phyloP scores from a whole-genome alignment of 2,329 filamentous ascomycete species.

The Botrytis cinerea region DNA sequence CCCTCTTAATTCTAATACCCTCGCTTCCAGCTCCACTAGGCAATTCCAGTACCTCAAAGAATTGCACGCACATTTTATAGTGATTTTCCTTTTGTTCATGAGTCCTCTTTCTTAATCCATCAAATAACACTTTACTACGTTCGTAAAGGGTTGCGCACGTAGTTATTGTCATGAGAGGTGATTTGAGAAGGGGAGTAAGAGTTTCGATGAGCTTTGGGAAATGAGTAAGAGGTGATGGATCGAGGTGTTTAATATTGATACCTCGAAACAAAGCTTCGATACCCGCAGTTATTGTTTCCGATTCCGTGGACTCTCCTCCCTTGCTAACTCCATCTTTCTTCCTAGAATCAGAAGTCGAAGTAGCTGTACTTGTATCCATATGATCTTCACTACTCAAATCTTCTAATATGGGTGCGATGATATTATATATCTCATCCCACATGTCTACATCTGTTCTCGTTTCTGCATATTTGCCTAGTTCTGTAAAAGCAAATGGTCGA shows the following conservation, averaged over 20 bases:
- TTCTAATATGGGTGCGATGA: slow-evolving; percentile 65
- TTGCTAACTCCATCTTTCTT: slow-evolving; percentile 35
- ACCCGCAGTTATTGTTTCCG: slow-evolving; percentile 39
- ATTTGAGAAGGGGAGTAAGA: slow-evolving; percentile 33
- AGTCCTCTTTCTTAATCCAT: slow-evolving; percentile 36
- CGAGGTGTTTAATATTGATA: slow-evolving; percentile 37
- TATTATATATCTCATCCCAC: slow-evolving; percentile 63
- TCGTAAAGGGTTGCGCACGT: slow-evolving; percentile 40
- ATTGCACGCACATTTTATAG: slow-evolving; percentile 33
- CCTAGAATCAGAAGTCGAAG: not conserved
- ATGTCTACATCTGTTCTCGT: slow-evolving; percentile 70
- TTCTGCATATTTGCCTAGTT: slow-evolving; percentile 71
- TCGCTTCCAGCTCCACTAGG: slow-evolving; percentile 40
- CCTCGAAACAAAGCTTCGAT: slow-evolving; percentile 40
- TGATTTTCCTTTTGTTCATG: slow-evolving; percentile 28
- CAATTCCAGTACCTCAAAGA: slow-evolving; percentile 38
- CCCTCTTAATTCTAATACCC: slow-evolving; percentile 39
- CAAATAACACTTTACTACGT: slow-evolving; percentile 38
- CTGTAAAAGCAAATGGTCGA: slow-evolving; percentile 70
- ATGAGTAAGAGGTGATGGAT: slow-evolving; percentile 34
- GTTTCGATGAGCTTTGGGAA: slow-evolving; percentile 37
- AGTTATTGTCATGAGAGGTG: slow-evolving; percentile 38
- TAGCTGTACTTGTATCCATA: slow-evolving; percentile 56
- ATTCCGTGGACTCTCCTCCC: slow-evolving; percentile 34
- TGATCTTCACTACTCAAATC: slow-evolving; percentile 46